These are phyloP conservation scores for Termitomyces eurrhizus DNA, from an alignment of 768 basidiomycete species.

Conservation along the genomic window DNA sequence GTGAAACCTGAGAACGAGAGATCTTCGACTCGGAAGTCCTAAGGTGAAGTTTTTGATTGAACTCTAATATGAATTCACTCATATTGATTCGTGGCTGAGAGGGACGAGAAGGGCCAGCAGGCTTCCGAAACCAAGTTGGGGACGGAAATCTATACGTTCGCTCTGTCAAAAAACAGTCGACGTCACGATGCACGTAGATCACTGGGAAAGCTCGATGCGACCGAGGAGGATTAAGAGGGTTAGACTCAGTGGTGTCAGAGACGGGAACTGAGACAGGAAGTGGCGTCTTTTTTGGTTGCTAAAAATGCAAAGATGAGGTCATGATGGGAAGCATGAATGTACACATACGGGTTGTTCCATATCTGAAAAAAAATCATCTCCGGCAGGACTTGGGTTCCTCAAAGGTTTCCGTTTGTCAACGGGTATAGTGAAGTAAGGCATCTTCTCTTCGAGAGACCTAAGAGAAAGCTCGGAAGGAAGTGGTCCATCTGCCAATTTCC, in stretches of 20 bases:
- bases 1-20: not conserved
- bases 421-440: constrained; percentile 23
- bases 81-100: constrained; percentile 16
- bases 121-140: constrained; percentile 1
- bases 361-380: constrained; percentile 4
- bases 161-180: no score
- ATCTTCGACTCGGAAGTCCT: no score
- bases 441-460: constrained; percentile 21
- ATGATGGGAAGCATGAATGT: no score
- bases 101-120: constrained; percentile 7
- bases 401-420: constrained; percentile 8
- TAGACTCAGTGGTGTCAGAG: no score
- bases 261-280: no score
- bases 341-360: constrained; percentile 8
- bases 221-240: no score
- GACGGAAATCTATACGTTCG: no score
- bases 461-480: constrained; percentile 21
- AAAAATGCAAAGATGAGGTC: no score
- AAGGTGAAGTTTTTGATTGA: constrained; percentile 20
- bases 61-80: constrained; percentile 19
- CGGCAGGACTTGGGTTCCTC: constrained; percentile 11
- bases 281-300: no score
- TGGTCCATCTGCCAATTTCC: constrained; percentile 17
- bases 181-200: no score
- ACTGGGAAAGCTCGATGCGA: no score